Conservation (phyloP, 352 stramenopile species). For the Globisporangium ultimum region DNA sequence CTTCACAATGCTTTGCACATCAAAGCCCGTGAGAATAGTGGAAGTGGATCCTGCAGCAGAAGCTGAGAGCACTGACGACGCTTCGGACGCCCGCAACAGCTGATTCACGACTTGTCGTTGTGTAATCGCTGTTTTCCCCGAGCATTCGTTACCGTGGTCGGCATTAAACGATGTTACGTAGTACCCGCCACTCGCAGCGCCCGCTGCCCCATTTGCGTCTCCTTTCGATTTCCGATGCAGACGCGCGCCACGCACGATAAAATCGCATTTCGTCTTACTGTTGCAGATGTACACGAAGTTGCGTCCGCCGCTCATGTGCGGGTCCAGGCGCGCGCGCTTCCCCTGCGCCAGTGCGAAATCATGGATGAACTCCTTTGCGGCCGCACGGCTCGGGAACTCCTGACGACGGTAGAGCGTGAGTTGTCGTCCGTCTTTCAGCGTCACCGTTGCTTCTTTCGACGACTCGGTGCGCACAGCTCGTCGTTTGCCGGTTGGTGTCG, state of each 20-base stretch:
- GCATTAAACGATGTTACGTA: conserved; percentile 30
- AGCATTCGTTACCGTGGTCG: conserved; percentile 28
- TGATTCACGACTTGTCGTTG: conserved; percentile 41
- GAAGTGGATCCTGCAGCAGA: conserved; percentile 15
- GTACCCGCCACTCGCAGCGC: not conserved
- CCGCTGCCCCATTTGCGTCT: not conserved
- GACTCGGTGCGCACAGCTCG: too few species aligned
- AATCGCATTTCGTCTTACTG: conserved; percentile 35
- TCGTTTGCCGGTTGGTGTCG: too few species aligned
- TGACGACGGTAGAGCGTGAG: conserved; percentile 33
- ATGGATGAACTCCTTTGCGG: conserved; percentile 41
- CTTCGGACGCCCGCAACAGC: conserved; percentile 12
- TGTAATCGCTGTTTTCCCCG: conserved; percentile 30
- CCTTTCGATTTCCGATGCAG: not conserved
- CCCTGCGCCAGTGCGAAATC: conserved; percentile 48
- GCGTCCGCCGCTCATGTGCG: conserved; percentile 34
- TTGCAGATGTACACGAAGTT: conserved; percentile 52
- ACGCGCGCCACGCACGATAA: conserved; percentile 28
- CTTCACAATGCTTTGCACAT: conserved; percentile 35
- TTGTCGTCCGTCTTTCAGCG: conserved; percentile 18
- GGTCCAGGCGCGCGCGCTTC: conserved; percentile 38
- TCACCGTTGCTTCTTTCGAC: conserved; percentile 1
- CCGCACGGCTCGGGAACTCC: conserved; percentile 28
- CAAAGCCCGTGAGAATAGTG: conserved; percentile 21
- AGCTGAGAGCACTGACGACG: conserved; percentile 9